Base-by-base conservation (phyloP, 2,329 filamentous ascomycete genomes). In the Gremmenia infestans region DNA sequence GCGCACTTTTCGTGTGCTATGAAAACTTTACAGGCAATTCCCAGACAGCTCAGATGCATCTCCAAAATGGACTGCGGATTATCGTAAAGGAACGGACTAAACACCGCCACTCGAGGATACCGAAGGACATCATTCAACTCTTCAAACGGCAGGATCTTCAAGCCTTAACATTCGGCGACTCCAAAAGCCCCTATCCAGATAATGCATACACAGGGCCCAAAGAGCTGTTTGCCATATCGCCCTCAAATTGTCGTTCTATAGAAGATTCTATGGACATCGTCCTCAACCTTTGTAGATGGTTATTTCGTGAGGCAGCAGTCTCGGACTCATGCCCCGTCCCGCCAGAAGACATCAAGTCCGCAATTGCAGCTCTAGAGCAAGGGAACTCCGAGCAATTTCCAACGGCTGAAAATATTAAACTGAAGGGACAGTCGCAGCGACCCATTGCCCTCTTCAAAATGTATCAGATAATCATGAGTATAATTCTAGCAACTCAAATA, bases 1-100 rank as follows among this genome's bases (percentile, higher is more conserved):
- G 59, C 28, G 52, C 58, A n/a, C 54, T 63, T 19, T 63, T 61
- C 28, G 55, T 60, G 11, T 63, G 59, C 52, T 61, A 57, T 42
- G 60, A 63, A 32, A 58, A 57, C 25, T 53, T 59, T 22, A 53
- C 52, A 5, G 55, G 55, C 8, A 55, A 62, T 40, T 55, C 22
- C 32, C 28, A 32, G 9, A 50, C 49, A 17, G 45, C 57, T 6
- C 42, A 59, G 3, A 52, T 61, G 48, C 59, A 61, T 52, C 46
- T 61, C 9, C 59, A 57, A 40, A 56, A 59, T 55, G 59, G 59
- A n/a, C 49, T 61, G 8, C 48, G 52, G 47, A 57, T 61, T 4
- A 48, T 61, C 19, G 45, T 48, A 12, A 48, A 25, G 36, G 48
- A 45, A 12, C 32, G n/a, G n/a, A 12, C 7, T 11, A 59, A 52